Evolutionary conservation across 2,329 filamentous ascomycete genomes (phyloP), one percentile per base, ranked within the genome.

Genomic region (Nothopassalora personata): DNA sequence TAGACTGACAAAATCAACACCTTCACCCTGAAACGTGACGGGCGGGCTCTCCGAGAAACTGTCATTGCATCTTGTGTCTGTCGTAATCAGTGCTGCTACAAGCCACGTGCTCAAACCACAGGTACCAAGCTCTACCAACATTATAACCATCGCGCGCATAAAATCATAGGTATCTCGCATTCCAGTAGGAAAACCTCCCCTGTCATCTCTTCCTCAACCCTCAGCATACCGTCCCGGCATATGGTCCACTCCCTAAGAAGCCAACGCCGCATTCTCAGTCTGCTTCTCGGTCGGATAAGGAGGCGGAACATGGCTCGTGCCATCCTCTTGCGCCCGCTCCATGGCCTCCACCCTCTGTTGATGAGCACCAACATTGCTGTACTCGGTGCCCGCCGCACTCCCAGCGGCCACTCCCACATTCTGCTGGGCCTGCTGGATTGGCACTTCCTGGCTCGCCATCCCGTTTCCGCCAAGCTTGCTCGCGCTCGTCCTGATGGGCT

Each of bases 401-500:
- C 54, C 52, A 30, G 34, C 19, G 18, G 23, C 54, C 27, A 28
- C 18, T 31, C 33, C 47, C 53, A 46, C 50, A 36, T 51, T 51
- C 27, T 51, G 49, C 27, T 51, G 49, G 18, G 49, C 49, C 28
- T 51, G 49, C 10, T 51, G 49, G 46, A 54, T 56, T 7, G 60
- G 57, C 30, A 60, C 50, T 13, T 47, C 56, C 11, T 55, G 56
- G 6, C 46, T 54, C 19, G 60, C 63, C 75, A 80, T 78, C 33
- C 76, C 77, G 57, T 77, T 78, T n/a, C 70, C 66, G 27, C 80
- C 80, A 39, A 84, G 70, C 30, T 75, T 75, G 9, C 76, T 78
- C 6, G 80, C 78, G 3, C 77, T 72, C 6, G 77, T 79, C 15
- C 74, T 70, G 56, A 87, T 79, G 2, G 83, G 81, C 64, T 84